Evolutionary conservation across 441 rosid genomes (phyloP), one percentile per base, ranked within the genome.

Genomic region (Pelargonium citronellum): DNA sequence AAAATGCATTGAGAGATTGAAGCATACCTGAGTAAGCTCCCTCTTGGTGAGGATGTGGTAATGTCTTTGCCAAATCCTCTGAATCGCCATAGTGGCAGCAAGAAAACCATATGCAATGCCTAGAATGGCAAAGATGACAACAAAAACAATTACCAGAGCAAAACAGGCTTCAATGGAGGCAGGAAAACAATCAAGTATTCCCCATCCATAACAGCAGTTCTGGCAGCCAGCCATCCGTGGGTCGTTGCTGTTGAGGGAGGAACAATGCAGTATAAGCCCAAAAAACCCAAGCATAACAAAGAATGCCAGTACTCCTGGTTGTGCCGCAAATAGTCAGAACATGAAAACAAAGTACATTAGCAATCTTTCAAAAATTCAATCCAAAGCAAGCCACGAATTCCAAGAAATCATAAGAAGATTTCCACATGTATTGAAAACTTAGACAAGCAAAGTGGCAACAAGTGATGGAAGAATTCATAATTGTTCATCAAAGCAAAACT

Each of bases 141-240:
- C 87, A 78, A 94, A 94, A 43, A 94, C 92, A 44, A 91, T 46
- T 41, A 89, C 92, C 67, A 94, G 82, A 24, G 94, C 94, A 78
- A 94, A 90, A 77, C 96, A 90, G 22, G 96, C 97, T 79, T 94
- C 99, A 95, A 94, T 82, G 0, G 99, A 90, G 58, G 95, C 96
- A 68, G 97, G 99, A 79, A 94, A 94, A 74, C 95, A 89, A 75
- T 94, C 97, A 83, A 94, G 83, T 77, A 90, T 82, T 55, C 97
- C 97, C 97, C 97, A 90, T 53, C 99, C 97, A 71, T 94, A 94
- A 78, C 96, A 94, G 86, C 97, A 91, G 79, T 91, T 90, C 75
- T 91, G 99, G 80, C 99, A 94, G 66, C 94, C 91, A 69, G 90
- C 95, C 97, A 91, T 91, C 71, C 94, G 83, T 6, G 97, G 97